These are phyloP conservation scores for Auricularia sp. DNA, from an alignment of 768 basidiomycete species.

Conservation along the genomic window DNA sequence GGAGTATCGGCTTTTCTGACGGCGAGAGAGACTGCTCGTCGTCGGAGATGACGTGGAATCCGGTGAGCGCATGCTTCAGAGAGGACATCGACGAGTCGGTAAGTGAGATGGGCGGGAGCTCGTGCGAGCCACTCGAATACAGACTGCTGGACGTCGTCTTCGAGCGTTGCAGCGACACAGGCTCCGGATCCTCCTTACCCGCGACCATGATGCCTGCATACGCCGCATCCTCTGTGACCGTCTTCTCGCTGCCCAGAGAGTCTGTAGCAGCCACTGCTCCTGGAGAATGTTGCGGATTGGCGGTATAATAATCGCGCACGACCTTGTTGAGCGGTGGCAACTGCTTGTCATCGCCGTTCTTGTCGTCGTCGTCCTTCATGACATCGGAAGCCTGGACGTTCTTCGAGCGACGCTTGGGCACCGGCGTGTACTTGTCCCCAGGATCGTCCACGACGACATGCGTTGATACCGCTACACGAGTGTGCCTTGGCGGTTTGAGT, in stretches of 20 bases:
- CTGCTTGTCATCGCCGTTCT: neutral
- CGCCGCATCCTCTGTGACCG: neutral
- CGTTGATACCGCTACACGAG: neutral
- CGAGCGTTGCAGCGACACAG: neutral
- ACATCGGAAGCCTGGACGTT: neutral
- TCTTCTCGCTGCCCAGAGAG: no score
- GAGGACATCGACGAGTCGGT: neutral
- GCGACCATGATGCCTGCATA: neutral
- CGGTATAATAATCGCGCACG: neutral
- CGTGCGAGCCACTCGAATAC: neutral
- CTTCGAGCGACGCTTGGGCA: neutral
- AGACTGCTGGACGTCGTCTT: neutral
- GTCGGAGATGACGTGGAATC: neutral
- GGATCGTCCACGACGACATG: no score
- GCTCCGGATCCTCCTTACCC: neutral
- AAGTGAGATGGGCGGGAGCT: neutral
- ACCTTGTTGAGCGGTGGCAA: neutral
- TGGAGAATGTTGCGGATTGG: neutral
- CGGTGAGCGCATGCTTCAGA: neutral
- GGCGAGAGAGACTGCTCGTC: neutral
- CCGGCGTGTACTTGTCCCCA: neutral
- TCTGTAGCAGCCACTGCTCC: no score
- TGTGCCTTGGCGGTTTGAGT: neutral
- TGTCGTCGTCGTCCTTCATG: neutral
- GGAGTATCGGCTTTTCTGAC: neutral